Evolutionary conservation across 306 rosid species (phyloP), one percentile per base, ranked within the genome.

Genomic region (Erythrophleum fordii): DNA sequence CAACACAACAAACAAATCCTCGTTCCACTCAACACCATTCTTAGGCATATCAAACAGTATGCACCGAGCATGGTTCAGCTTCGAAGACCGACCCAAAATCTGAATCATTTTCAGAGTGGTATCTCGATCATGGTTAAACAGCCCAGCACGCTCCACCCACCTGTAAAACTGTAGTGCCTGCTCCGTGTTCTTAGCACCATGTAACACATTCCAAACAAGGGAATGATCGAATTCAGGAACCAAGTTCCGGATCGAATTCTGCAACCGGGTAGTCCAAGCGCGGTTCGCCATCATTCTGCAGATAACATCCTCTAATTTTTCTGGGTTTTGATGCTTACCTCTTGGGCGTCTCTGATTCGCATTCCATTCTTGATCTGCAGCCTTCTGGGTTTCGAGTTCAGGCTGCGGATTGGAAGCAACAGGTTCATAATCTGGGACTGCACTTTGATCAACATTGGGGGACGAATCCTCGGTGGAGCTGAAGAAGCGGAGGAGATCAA

Each of bases 211-310:
- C 80, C 81, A 91, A 56, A 93, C 96, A 11, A 95, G 87, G 8
- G 89, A 77, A 5, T 88, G 87, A 56, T 95, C 97, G 72, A 95
- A 91, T 22, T 75, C 59, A 16, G 93, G 90, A 14, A 87, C 97
- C 48, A 95, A 69, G 45, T 88, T 72, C 6, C 96, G 90, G 81
- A 93, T 93, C 23, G 97, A 90, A 78, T 95, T 88, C 72, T 91
- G 97, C 28, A 95, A 84, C 44, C 97, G 96, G 26, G 99, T 93
- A 26, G 98, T 93, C 98, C 97, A 95, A n/a, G 83, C 95, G 44
- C 97, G 95, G 89, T 84, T 95, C 4, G 89, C 80, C 94, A 95
- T 89, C 97, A 93, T 93, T 75, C 87, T 75, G 74, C 91, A 84
- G 31, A 95, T 91, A 4, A 83, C 20, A 34, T 83, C 82, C 77